Evolutionary conservation across 78 protist genomes (phyloP).

Genomic region (Monosiga brevicollis): DNA sequence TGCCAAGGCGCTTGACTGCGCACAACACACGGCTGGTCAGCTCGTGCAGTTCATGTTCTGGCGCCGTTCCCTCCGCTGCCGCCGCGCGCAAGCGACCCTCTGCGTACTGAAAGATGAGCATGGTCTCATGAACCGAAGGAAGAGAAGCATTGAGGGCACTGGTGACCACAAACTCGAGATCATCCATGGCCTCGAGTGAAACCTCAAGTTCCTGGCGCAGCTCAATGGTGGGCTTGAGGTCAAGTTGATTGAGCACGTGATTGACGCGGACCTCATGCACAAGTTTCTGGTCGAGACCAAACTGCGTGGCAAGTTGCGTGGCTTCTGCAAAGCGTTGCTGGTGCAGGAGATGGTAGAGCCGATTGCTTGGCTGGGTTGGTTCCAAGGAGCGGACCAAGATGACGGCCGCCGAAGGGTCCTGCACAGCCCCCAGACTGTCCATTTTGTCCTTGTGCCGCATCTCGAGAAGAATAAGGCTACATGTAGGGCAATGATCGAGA

Average conservation of each 20-base stretch:
- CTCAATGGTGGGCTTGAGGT: not conserved
- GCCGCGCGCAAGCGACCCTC: not conserved
- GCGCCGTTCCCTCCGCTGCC: not conserved
- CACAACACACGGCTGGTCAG: not conserved
- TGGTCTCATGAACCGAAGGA: not conserved
- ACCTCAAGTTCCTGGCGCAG: not conserved
- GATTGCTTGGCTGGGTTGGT: not conserved
- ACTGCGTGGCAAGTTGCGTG: not conserved
- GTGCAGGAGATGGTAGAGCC: conserved; percentile 11
- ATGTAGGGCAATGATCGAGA: too few species aligned
- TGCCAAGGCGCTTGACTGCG: not conserved
- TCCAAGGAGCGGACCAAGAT: not conserved
- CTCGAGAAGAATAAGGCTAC: too few species aligned
- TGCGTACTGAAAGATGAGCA: not conserved
- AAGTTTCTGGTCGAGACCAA: not conserved
- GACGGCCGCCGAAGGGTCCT: too few species aligned
- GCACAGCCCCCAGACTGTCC: too few species aligned
- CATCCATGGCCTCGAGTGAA: not conserved
- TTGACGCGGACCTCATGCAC: not conserved
- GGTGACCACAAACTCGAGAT: not conserved
- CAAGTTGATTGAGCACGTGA: not conserved
- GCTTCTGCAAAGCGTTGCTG: not conserved
- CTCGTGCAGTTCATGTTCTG: not conserved
- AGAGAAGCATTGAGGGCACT: not conserved
- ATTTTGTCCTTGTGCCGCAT: too few species aligned